Evolutionary conservation across 2,329 filamentous ascomycete genomes (phyloP).

Genomic region (Beauveria brongniartii): DNA sequence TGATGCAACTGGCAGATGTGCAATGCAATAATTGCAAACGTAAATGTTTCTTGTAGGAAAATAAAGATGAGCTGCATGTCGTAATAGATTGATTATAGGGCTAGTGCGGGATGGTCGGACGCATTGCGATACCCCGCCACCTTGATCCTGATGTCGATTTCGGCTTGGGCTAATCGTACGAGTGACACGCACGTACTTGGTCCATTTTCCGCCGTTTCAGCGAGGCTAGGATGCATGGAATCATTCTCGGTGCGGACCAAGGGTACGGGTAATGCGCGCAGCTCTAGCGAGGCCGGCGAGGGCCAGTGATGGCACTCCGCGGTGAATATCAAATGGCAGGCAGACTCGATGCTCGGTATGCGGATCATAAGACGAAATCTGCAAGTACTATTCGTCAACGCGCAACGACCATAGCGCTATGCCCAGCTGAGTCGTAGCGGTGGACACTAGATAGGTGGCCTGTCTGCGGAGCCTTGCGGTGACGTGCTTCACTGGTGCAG

Average conservation of each 20-base stretch:
- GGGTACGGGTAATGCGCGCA: background rate
- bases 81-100: background rate
- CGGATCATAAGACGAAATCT: conserved; percentile 8
- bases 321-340: background rate
- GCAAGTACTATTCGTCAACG: conserved; percentile 2
- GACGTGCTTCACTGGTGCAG: background rate
- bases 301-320: background rate
- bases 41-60: background rate
- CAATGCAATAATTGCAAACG: background rate
- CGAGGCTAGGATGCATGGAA: background rate
- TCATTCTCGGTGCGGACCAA: background rate
- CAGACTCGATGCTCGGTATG: background rate
- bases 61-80: background rate
- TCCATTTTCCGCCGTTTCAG: background rate
- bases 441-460: background rate
- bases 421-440: background rate
- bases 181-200: background rate
- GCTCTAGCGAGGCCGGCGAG: background rate
- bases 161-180: background rate
- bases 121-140: conserved; percentile 3
- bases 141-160: background rate
- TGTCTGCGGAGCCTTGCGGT: background rate
- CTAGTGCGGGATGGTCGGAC: background rate
- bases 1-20: background rate
- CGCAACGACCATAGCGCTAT: background rate